These are phyloP conservation scores for Lepidium sativum DNA, from an alignment of 345 rosid genomes.

Conservation along the genomic window DNA sequence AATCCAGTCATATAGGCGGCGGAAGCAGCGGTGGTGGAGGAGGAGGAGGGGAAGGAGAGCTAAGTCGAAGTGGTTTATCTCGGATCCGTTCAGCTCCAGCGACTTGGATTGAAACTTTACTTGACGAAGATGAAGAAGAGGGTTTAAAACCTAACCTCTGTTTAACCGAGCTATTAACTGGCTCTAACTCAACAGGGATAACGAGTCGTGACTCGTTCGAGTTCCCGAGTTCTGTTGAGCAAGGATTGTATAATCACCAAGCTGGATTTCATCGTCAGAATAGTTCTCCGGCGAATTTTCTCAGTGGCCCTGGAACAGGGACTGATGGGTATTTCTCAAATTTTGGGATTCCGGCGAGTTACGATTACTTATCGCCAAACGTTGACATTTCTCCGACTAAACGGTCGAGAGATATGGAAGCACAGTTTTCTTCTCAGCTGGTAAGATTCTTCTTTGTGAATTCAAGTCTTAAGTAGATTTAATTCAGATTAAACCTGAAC, in stretches of 20 bases:
- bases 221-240: constrained; percentile 30
- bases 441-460: constrained; percentile 12
- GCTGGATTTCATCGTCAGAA: constrained; percentile 51
- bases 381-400: constrained; percentile 44
- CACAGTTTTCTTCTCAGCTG: constrained; percentile 35
- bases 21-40: constrained; percentile 26
- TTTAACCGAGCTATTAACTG: constrained; percentile 50
- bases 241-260: constrained; percentile 27
- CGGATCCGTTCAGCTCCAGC: constrained; percentile 79
- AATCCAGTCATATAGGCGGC: constrained; percentile 36
- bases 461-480: neutral
- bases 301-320: constrained; percentile 30
- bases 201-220: constrained; percentile 31
- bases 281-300: constrained; percentile 67
- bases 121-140: constrained; percentile 46
- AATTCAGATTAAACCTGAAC: neutral
- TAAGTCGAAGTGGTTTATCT: constrained; percentile 45
- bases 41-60: constrained; percentile 35
- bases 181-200: constrained; percentile 8
- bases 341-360: constrained; percentile 38
- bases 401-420: constrained; percentile 34
- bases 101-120: constrained; percentile 64
- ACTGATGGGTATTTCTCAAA: constrained; percentile 43
- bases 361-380: constrained; percentile 36
- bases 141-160: constrained; percentile 27